Evolutionary conservation across 257 asterid genomes (phyloP), one percentile per base, ranked within the genome.

Genomic region (Forsythia suspensa): DNA sequence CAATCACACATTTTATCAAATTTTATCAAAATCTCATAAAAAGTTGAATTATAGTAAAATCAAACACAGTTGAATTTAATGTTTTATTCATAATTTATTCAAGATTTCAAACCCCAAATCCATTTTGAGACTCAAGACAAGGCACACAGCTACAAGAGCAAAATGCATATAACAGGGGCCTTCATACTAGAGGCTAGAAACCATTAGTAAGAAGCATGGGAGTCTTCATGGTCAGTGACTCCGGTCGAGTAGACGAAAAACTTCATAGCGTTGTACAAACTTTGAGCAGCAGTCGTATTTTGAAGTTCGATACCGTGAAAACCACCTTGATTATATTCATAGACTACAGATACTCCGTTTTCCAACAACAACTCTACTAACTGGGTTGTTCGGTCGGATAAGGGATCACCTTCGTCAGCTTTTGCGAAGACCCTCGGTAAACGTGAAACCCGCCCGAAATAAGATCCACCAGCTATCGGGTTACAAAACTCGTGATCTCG

Each of bases 401-500:
- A 79, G 12, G 86, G 86, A 3, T 83, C 86, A 0, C 83, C 86
- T 7, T 63, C 66, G 9, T 83, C 83, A 0, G 79, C 72, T 38
- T 83, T 83, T 0, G 79, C 57, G 34, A 75, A 83, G n/a, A 83
- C 83, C n/a, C 34, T 71, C 2, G 86, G 86, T 3, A 83, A 6
- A 41, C 83, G 48, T 38, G 1, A 12, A 6, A 83, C 83, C 76
- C 86, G 80, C 0, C 81, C 83, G 44, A 12, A 3, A n/a, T 71
- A 83, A 0, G 81, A 48, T 4, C 86, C 83, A 3, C 81, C 79
- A 0, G 81, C 38, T 4, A 83, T 73, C 1, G 87, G 87, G 20
- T 79, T 83, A 41, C 89, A 83, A 70, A 80, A 86, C 6, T 51
- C 79, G 77, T 83, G 87, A 39, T 86, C 85, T 0, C 87, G 82